Evolutionary conservation across 768 basidiomycete species (phyloP).

Genomic region (Pisolithus sp.): DNA sequence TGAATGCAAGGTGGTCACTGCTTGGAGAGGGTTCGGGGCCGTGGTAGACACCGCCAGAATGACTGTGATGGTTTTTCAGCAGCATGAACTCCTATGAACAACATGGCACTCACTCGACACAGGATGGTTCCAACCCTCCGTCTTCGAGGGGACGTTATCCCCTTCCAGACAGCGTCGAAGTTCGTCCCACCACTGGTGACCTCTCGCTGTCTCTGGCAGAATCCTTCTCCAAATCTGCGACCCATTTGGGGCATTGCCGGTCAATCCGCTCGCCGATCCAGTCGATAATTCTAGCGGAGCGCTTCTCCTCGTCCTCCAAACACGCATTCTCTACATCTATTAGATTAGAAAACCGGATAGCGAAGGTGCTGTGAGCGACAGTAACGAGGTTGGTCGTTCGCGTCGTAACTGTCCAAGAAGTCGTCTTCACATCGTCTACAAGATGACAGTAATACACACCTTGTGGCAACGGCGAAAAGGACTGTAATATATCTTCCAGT

Average conservation of each 20-base stretch:
- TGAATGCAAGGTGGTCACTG: conserved; percentile 68
- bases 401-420: conserved; percentile 55
- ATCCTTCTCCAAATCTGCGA: conserved; percentile 52
- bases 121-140: conserved; percentile 86
- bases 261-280: conserved; percentile 76
- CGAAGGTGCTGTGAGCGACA: conserved; percentile 65
- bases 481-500: conserved; percentile 70
- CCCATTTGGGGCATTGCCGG: conserved; percentile 60
- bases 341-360: conserved; percentile 74
- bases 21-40: conserved; percentile 76
- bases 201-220: conserved; percentile 35
- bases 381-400: conserved; percentile 68
- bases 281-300: conserved; percentile 75
- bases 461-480: conserved; percentile 78
- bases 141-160: conserved; percentile 62
- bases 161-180: conserved; percentile 70
- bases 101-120: conserved; percentile 53
- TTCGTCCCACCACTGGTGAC: conserved; percentile 89
- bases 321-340: conserved; percentile 66
- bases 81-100: conserved; percentile 6
- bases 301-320: conserved; percentile 71
- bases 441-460: conserved; percentile 37
- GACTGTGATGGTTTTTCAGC: conserved; percentile 38
- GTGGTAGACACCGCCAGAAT: conserved; percentile 77
- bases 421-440: conserved; percentile 1